Evolutionary conservation across 148 eudicot genomes (phyloP), one percentile per base, ranked within the genome.

Genomic region (Rhododendron kiyosumense): DNA sequence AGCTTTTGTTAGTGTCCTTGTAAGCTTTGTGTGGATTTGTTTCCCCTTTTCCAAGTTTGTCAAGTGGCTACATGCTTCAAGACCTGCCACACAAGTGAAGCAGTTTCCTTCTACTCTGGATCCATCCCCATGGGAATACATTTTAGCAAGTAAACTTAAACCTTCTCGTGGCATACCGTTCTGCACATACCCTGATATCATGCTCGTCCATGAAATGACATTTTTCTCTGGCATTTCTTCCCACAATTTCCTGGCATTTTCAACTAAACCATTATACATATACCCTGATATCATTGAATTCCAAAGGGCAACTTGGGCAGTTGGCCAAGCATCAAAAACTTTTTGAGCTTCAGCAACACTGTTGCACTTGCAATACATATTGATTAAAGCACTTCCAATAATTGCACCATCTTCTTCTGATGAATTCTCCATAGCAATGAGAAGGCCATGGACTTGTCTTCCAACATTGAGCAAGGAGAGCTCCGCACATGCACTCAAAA

Each of bases 141-240:
- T 85, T 52, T 48, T 76, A 79, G 84, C 75, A 20, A 89, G 84
- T 36, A 89, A 85, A 71, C 73, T 78, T 87, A 89, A 84, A 79
- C 82, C 85, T 89, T 89, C 91, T 48, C 48, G 75, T 17, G 89
- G 88, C 86, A 59, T 81, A 83, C 82, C 79, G 45, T 54, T 89
- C 63, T 83, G 89, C 49, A 85, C 86, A 79, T 89, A 89, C 78
- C 91, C 91, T 74, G 87, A 85, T 63, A 89, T 79, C 87, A 89
- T 79, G 79, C 84, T 78, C 3, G 91, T 89, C 87, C 85, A 87
- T 41, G 91, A 85, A 79, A 90, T 83, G 0, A 84, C 87, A 78
- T 76, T 86, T 86, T 90, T 88, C 85, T 83, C 87, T 8, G 86
- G 87, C 85, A 90, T 88, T 36, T 76, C 63, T 34, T 90, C 91